Evolutionary conservation across 2,329 filamentous ascomycete genomes (phyloP), one percentile per base, ranked within the genome.

Genomic region (Capronia coronata): DNA sequence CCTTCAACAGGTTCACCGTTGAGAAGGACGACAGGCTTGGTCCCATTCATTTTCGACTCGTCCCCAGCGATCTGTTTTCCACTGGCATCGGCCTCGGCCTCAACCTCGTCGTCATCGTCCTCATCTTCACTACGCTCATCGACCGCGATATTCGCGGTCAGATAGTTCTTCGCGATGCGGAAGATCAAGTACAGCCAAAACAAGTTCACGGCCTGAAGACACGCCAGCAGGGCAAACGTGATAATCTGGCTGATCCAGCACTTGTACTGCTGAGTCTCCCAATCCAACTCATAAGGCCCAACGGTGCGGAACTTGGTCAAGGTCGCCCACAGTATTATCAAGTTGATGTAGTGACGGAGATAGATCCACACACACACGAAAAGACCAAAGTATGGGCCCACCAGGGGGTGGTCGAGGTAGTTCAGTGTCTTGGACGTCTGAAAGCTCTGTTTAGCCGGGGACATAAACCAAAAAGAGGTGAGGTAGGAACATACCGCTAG

Each of bases 351-450:
- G 71, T 94, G 88, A 45, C 88, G 86, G 51, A 89, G 72, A 72
- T 94, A 94, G 63, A 86, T 80, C 88, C 88, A 94, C 48, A 83
- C 74, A 59, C 71, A 71, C 69, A 90, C 83, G 73, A 94, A 94
- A 61, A 84, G 56, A 65, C 78, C 77, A 70, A 89, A 94, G 71
- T 87, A 93, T 22, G 86, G 86, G 1, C 75, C 81, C 25, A 85
- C 83, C 25, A 90, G 70, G 51, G 77, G 72, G 55, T 81, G 80
- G 64, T 91, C 84, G 61, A 94, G 70, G 71, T 94, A 94, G 72
- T 94, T 93, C 59, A 94, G 80, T 14, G 82, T 77, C 71, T 94
- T 94, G 59, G 86, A 91, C 1, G 85, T 88, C 82, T 87, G 59
- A 30, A 19, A 35, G n/a, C n/a, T n/a, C 4, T 14, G 6, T 37